These are phyloP conservation scores for Wickerhamomyces sp. DNA, from an alignment of 1,139 yeast species.

Conservation along the genomic window DNA sequence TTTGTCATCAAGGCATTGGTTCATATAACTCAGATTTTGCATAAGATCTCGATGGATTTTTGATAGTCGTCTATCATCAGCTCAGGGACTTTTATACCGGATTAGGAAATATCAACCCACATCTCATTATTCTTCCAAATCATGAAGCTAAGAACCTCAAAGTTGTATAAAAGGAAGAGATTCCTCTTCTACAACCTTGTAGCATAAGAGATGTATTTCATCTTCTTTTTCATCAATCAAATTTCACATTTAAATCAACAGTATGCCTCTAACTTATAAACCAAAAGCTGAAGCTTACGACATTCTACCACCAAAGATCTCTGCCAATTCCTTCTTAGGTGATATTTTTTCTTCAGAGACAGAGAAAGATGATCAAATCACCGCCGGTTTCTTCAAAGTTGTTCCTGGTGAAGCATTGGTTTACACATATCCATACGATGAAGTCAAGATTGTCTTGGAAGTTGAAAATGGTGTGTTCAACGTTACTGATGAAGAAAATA, in stretches of 20 bases:
- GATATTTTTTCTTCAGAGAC: slow-evolving; percentile 48
- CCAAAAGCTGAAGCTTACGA: slow-evolving; percentile 51
- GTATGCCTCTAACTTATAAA: slow-evolving; percentile 53
- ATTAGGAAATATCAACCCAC: not conserved
- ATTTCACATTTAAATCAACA: not conserved
- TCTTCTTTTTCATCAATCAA: not conserved
- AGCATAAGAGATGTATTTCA: no score
- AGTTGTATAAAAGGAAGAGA: no score
- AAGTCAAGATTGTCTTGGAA: slow-evolving; percentile 45
- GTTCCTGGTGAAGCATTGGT: slow-evolving; percentile 55
- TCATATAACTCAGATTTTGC: no score
- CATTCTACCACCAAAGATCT: slow-evolving; percentile 46
- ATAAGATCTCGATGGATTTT: not conserved
- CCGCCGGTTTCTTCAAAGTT: slow-evolving; percentile 55
- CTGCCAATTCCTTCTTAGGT: slow-evolving; percentile 52
- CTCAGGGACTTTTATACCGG: slow-evolving; percentile 3
- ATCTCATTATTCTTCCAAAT: no score
- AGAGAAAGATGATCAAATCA: slow-evolving; percentile 41
- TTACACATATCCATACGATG: slow-evolving; percentile 49
- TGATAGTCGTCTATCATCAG: not conserved
- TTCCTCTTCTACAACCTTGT: no score
- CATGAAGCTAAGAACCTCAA: no score
- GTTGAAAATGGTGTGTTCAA: slow-evolving; percentile 32
- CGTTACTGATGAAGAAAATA: slow-evolving; percentile 43
- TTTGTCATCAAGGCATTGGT: no score